Base-by-base conservation (phyloP, 2,329 filamentous ascomycete species). In the Verticillium nonalfalfae region DNA sequence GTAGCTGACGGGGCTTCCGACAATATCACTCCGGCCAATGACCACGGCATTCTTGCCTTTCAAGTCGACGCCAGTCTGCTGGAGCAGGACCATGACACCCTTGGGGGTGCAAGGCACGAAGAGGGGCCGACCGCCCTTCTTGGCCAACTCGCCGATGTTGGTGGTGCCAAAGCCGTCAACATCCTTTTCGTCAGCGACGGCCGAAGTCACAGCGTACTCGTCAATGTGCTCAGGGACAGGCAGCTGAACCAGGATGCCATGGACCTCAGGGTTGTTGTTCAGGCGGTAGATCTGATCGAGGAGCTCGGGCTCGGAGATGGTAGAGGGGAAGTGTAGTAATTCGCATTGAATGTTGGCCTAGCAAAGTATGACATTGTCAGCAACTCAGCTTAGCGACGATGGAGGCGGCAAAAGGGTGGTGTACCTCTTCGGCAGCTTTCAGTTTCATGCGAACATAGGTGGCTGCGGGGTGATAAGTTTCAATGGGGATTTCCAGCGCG, bases 361-460 rank as follows among this genome's bases (percentile, higher is more conserved):
- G n/a, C 63, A 58, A 56, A 55, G 14, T 13, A 52, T 18, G 10
- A n/a, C 14, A 14, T 18, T 9, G 54, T 60, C 10, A 62, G 38
- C 26, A 56, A 34, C 13, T 21, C 10, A 50, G 59, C 11, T 58
- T 11, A 31, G 26, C 45, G 18, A 21, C 13, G 18, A 14, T 57
- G 34, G 7, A 13, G 31, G 9, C 15, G 7, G n/a, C 58, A 31
- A 57, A 9, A 40, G 55, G 40, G 39, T 40, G 14, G 56, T 57
- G 68, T 80, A 93, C 90, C 84, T 98, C 95, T 74, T 91, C 82
- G 62, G 95, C 95, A 67, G 95, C 95, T 84, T 97, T 99, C 72
- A 97, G 81, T 82, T 99, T 99, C 95, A 99, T 99, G 79, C 93
- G 93, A 78, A 99, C 94, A 90, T 99, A 99, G 59, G 94, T 98